These are phyloP conservation scores for Populus hybrid DNA, from an alignment of 441 rosid species.

Conservation along the genomic window DNA sequence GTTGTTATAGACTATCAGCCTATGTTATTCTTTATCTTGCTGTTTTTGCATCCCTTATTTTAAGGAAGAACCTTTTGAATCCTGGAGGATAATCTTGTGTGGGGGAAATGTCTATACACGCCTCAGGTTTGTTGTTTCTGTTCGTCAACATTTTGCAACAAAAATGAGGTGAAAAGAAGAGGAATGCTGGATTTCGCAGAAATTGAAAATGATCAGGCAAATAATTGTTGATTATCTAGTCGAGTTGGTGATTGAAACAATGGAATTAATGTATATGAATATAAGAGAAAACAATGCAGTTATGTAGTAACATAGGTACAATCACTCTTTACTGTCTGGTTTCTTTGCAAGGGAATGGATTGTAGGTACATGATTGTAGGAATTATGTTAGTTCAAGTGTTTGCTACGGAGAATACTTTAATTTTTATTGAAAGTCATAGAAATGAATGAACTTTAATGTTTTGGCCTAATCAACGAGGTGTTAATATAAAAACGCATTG, in stretches of 20 bases:
- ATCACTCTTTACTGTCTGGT: background rate
- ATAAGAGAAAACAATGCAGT: background rate
- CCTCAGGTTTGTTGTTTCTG: too few species aligned
- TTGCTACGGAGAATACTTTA: background rate
- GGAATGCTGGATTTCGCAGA: background rate
- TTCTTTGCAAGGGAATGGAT: background rate
- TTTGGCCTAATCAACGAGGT: background rate
- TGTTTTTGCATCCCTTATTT: too few species aligned
- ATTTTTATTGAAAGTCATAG: background rate
- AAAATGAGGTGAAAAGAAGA: slow-evolving; percentile 6
- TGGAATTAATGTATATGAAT: background rate
- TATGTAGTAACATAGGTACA: background rate
- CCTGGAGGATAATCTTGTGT: too few species aligned
- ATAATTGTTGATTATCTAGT: background rate
- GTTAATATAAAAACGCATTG: background rate
- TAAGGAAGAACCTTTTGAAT: too few species aligned
- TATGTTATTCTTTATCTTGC: too few species aligned
- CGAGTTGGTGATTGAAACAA: background rate
- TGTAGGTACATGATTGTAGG: background rate
- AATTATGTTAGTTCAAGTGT: background rate
- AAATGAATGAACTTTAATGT: background rate
- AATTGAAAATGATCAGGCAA: background rate
- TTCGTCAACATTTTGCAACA: too few species aligned
- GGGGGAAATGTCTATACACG: too few species aligned
- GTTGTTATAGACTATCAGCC: too few species aligned